Percentiles rank a stretch among this genome's conserved stretches.
Evolutionary conservation across 352 stramenopile genomes (phyloP).

Genomic region (Stramenopiles sp.): DNA sequence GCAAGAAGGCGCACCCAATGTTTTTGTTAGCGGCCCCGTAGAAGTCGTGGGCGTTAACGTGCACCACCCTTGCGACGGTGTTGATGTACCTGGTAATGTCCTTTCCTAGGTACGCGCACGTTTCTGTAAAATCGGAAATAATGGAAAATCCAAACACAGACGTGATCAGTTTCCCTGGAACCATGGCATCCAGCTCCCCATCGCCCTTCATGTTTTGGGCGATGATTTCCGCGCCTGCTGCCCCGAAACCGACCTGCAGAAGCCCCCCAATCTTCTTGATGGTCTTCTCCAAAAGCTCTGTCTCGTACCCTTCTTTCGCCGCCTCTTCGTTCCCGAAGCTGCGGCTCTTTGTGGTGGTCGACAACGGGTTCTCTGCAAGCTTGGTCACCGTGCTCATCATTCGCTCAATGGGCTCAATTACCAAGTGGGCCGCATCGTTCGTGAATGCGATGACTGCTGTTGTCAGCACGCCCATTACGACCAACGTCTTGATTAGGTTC

Average conservation of each 20-base stretch:
- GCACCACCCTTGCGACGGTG: conserved; percentile 81
- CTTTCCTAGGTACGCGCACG: conserved; percentile 65
- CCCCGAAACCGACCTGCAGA: conserved; percentile 86
- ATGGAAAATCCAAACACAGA: conserved; percentile 86
- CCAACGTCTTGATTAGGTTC: conserved; percentile 56
- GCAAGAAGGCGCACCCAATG: conserved; percentile 72
- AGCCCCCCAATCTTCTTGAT: conserved; percentile 78
- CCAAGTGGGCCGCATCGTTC: conserved; percentile 70
- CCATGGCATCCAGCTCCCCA: conserved; percentile 82
- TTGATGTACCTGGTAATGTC: conserved; percentile 95
- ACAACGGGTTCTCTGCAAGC: conserved; percentile 48
- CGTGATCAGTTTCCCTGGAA: conserved; percentile 85
- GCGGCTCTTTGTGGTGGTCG: conserved; percentile 33
- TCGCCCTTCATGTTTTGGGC: conserved; percentile 79
- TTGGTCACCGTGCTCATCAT: conserved; percentile 65
- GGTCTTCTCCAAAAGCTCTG: conserved; percentile 79
- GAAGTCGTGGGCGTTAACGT: conserved; percentile 74
- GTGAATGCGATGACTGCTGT: conserved; percentile 73
- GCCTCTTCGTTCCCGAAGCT: conserved; percentile 36
- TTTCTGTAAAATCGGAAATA: conserved; percentile 86
- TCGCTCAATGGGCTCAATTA: conserved; percentile 85
- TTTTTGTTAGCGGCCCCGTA: conserved; percentile 89
- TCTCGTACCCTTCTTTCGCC: conserved; percentile 52
- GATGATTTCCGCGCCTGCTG: conserved; percentile 87
- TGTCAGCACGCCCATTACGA: conserved; percentile 68